phyloP scores from a whole-genome alignment of 78 protist genomes.

The Dictyostelium brefeldianum region DNA sequence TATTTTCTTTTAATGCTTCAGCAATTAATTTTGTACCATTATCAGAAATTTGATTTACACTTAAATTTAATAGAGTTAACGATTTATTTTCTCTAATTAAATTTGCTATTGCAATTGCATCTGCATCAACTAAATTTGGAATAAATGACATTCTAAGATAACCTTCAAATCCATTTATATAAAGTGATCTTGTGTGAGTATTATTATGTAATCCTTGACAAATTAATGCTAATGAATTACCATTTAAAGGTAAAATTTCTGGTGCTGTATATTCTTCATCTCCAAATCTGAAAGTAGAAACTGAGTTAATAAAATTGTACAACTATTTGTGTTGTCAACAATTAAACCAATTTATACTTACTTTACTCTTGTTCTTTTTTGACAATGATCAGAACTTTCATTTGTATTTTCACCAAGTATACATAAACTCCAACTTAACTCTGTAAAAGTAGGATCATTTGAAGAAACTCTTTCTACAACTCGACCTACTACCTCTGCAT shows the following conservation, averaged over 20 bases:
- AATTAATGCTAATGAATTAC: slow-evolving; percentile 40
- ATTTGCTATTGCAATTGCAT: slow-evolving; percentile 30
- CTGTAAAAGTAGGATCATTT: slow-evolving; percentile 34
- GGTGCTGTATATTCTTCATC: slow-evolving; percentile 80
- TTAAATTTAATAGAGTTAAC: slow-evolving; percentile 61
- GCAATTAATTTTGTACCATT: slow-evolving; percentile 73
- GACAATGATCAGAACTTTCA: slow-evolving; percentile 45
- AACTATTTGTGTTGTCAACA: not conserved
- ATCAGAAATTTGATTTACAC: slow-evolving; percentile 49
- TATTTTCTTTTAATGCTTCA: slow-evolving; percentile 51
- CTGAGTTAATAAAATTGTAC: not conserved
- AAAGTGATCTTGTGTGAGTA: slow-evolving; percentile 13
- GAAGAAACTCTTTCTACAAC: slow-evolving; percentile 45
- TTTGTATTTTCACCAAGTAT: slow-evolving; percentile 62
- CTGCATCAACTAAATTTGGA: slow-evolving; percentile 56
- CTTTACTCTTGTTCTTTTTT: slow-evolving; percentile 58
- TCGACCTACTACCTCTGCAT: slow-evolving; percentile 62
- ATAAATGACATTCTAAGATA: slow-evolving; percentile 57
- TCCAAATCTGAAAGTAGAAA: slow-evolving; percentile 15
- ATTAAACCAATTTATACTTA: not conserved
- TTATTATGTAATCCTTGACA: slow-evolving; percentile 57
- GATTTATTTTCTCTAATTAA: slow-evolving; percentile 49
- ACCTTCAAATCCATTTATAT: slow-evolving; percentile 73
- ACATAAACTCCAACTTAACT: slow-evolving; percentile 53
- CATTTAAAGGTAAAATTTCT: slow-evolving; percentile 74